Conservation (phyloP, 2,329 filamentous ascomycete genomes). For the Penicillium frequentans region DNA sequence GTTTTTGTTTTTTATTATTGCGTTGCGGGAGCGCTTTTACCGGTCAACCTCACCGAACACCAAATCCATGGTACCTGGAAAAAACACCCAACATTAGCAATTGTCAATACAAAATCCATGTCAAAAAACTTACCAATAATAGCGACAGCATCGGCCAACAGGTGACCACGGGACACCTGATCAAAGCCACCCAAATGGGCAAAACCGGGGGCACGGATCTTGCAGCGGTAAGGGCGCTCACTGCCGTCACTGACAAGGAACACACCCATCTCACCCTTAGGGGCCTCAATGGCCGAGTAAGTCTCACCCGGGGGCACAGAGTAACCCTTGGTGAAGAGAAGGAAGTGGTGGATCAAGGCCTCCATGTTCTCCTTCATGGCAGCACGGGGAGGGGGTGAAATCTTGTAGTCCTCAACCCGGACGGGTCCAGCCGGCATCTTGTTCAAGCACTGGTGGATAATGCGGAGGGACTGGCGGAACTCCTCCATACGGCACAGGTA, state of each 20-base stretch:
- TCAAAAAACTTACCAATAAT: constrained; percentile 65
- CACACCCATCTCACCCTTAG: constrained; percentile 99
- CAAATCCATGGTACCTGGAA: constrained; percentile 70
- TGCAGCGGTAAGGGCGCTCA: constrained; percentile 95
- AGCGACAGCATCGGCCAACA: constrained; percentile 93
- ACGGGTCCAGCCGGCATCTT: constrained; percentile 96
- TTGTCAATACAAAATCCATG: background rate
- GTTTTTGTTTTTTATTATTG: constrained; percentile 20
- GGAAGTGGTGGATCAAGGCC: constrained; percentile 97
- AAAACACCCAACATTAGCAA: constrained; percentile 14
- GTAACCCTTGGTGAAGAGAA: constrained; percentile 98
- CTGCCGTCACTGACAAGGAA: constrained; percentile 94
- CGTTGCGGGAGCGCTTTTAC: constrained; percentile 33
- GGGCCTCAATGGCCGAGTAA: constrained; percentile 97
- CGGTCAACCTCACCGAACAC: constrained; percentile 74
- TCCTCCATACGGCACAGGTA: constrained; percentile 99
- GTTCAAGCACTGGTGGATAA: constrained; percentile 98
- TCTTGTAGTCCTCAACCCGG: constrained; percentile 98
- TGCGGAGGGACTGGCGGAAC: constrained; percentile 95
- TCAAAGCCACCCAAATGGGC: constrained; percentile 94
- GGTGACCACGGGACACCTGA: constrained; percentile 85
- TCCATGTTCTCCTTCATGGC: constrained; percentile 99
- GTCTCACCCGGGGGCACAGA: constrained; percentile 96
- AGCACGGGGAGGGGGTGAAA: constrained; percentile 88
- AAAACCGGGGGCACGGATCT: constrained; percentile 95